Evolutionary conservation across 129 eudicot genomes (phyloP).

Genomic region (Flaveria linearis): DNA sequence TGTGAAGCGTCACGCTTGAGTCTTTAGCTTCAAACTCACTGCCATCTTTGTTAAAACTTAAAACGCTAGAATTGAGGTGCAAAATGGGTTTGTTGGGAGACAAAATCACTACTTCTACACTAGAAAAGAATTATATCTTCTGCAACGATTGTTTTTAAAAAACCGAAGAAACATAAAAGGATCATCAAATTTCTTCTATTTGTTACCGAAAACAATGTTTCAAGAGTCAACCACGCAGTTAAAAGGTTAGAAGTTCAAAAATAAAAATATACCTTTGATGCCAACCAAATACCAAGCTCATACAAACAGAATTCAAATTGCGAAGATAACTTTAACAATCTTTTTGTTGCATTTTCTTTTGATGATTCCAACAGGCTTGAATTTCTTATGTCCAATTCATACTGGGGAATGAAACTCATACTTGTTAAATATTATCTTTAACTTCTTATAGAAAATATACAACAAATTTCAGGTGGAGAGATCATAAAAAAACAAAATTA

Average conservation of each 20-base stretch:
- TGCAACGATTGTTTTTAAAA: background rate
- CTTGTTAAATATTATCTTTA: conserved; percentile 1
- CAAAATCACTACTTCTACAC: background rate
- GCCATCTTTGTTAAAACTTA: background rate
- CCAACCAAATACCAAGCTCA: conserved; percentile 79
- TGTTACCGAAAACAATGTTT: background rate
- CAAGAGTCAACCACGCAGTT: background rate
- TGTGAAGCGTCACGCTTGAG: conserved; percentile 4
- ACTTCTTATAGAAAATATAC: background rate
- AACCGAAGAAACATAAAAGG: conserved; percentile 1
- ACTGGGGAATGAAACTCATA: conserved; percentile 41
- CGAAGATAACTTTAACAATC: conserved; percentile 39
- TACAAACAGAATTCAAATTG: conserved; percentile 48
- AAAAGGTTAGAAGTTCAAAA: background rate
- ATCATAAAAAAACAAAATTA: conserved; percentile 25
- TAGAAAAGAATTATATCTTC: background rate
- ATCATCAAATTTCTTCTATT: background rate
- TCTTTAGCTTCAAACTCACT: conserved; percentile 6
- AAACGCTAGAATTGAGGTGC: background rate
- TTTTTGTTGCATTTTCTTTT: conserved; percentile 41
- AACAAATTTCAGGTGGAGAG: background rate
- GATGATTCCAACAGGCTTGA: conserved; percentile 39
- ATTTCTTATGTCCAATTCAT: conserved; percentile 25
- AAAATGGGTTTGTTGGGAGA: background rate
- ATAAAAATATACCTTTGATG: conserved; percentile 56